Evolutionary conservation across 164 flowering plant genomes (phyloP).

Genomic region (Chimonanthus praecox): DNA sequence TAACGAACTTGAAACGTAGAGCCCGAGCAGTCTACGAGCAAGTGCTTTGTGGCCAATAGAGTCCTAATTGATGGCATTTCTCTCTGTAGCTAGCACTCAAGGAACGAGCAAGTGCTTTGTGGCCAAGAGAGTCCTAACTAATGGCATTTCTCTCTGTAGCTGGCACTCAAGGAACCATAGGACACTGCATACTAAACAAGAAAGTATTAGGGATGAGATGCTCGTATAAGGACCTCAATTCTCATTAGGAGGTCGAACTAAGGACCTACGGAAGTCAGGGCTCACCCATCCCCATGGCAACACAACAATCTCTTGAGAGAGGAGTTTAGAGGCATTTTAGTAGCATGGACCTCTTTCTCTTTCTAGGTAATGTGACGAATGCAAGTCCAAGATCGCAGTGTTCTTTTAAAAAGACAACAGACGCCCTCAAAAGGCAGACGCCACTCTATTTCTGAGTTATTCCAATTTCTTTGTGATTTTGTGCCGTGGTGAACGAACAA

Average conservation of each 20-base stretch:
- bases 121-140: too few relatives aligned
- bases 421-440: not conserved
- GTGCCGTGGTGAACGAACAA: not conserved
- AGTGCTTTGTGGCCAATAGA: constrained; percentile 2
- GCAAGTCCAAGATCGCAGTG: too few relatives aligned
- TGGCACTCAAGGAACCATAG: constrained; percentile 8
- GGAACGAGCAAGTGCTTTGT: too few relatives aligned
- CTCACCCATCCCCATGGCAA: constrained; percentile 1
- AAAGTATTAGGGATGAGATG: constrained; percentile 1
- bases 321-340: constrained; percentile 1
- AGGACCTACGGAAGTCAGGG: not conserved
- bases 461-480: not conserved
- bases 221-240: not conserved
- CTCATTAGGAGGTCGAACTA: not conserved
- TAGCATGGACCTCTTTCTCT: not conserved
- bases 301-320: not conserved
- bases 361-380: not conserved
- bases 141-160: too few relatives aligned
- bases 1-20: not conserved
- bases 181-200: not conserved
- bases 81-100: too few relatives aligned
- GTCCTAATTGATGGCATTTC: constrained; percentile 16
- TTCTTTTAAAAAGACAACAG: not conserved
- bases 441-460: not conserved
- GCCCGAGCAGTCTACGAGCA: not conserved